A percentile compares a stretch with the other conserved stretches of the same genome.
phyloP scores from a whole-genome alignment of 2,329 filamentous ascomycete species.

The Penicillium polonicum region DNA sequence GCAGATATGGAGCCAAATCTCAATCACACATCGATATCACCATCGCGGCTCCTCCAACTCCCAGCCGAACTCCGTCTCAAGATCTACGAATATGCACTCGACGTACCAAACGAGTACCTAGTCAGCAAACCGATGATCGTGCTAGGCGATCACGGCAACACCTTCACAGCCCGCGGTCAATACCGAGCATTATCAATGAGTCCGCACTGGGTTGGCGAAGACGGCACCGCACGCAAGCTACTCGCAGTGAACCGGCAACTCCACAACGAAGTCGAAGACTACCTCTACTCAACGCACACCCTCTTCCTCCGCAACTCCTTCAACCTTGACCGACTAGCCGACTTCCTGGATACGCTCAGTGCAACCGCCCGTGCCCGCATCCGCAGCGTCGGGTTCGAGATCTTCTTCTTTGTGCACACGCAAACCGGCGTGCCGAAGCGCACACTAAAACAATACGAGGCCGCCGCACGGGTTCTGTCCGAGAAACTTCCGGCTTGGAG shows the following conservation, averaged over 20 bases:
- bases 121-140: constrained; percentile 34
- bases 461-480: constrained; percentile 25
- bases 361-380: constrained; percentile 31
- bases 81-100: constrained; percentile 36
- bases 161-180: constrained; percentile 32
- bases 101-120: constrained; percentile 33
- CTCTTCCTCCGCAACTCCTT: constrained; percentile 39
- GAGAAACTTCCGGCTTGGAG: constrained; percentile 30
- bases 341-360: constrained; percentile 37
- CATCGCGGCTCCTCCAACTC: constrained; percentile 26
- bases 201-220: constrained; percentile 35
- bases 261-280: constrained; percentile 37
- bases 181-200: constrained; percentile 36
- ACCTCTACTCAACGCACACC: constrained; percentile 36
- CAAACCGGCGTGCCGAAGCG: constrained; percentile 36
- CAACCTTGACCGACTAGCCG: constrained; percentile 30
- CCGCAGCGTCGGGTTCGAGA: constrained; percentile 38
- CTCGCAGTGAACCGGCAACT: constrained; percentile 36
- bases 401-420: constrained; percentile 39
- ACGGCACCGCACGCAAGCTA: constrained; percentile 33
- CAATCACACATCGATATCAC: neutral
- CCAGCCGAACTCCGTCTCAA: constrained; percentile 35
- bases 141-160: constrained; percentile 33
- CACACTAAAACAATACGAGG: constrained; percentile 32
- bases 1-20: neutral